Conservation (phyloP, 495 filamentous ascomycete genomes). For the Trichoderma erinaceum region DNA sequence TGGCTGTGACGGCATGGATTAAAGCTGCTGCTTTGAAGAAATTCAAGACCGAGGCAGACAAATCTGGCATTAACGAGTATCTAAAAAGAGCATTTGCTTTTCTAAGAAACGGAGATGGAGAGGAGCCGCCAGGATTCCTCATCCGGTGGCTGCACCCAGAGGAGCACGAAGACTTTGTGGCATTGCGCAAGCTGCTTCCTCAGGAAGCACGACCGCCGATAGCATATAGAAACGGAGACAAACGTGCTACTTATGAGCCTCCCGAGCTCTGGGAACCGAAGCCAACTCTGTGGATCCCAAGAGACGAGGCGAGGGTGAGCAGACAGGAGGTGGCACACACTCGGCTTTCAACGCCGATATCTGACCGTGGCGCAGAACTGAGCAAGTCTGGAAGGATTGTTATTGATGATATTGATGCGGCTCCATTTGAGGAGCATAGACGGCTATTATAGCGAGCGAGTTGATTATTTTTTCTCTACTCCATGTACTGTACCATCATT, state of each 20-base stretch:
- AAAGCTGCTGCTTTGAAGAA: constrained; percentile 19
- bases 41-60: constrained; percentile 20
- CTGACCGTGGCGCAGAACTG: constrained; percentile 59
- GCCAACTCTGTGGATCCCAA: constrained; percentile 64
- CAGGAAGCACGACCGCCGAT: constrained; percentile 36
- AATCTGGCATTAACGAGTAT: constrained; percentile 14
- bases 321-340: constrained; percentile 57
- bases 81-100: not conserved
- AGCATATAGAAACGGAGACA: constrained; percentile 50
- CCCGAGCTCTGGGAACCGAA: constrained; percentile 56
- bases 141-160: constrained; percentile 61
- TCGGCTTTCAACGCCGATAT: constrained; percentile 46
- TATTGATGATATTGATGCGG: constrained; percentile 25
- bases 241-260: constrained; percentile 56
- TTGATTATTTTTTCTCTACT: not conserved
- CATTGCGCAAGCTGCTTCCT: constrained; percentile 53
- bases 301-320: constrained; percentile 59
- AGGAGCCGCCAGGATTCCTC: constrained; percentile 32
- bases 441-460: constrained; percentile 9
- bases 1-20: constrained; percentile 19
- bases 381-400: constrained; percentile 46
- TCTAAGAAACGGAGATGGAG: not conserved
- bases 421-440: constrained; percentile 22
- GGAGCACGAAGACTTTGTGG: constrained; percentile 55
- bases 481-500: not conserved